These are phyloP conservation scores for Vitis vinifera DNA, from an alignment of 164 flowering plant species.

Conservation along the genomic window DNA sequence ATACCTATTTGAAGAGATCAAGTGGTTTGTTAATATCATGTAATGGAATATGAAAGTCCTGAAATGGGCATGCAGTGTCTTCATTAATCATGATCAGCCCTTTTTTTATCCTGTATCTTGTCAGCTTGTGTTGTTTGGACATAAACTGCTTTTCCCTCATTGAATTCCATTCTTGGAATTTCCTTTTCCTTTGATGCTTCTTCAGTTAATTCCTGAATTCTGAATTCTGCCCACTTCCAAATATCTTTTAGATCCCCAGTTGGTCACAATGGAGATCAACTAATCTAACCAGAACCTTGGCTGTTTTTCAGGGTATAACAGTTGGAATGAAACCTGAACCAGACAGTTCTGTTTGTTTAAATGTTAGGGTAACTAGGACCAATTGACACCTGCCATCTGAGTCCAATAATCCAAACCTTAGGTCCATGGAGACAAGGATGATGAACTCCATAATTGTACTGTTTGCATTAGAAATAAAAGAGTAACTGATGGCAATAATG, in stretches of 20 bases:
- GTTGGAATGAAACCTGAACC: too few relatives aligned
- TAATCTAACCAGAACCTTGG: not conserved
- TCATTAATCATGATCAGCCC: not conserved
- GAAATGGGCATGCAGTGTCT: too few relatives aligned
- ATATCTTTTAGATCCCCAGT: not conserved
- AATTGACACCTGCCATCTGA: not conserved
- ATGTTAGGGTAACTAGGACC: not conserved
- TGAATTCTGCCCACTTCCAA: not conserved
- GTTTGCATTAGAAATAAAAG: too few relatives aligned
- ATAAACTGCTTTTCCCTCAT: not conserved
- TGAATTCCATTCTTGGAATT: not conserved
- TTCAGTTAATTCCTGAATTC: not conserved
- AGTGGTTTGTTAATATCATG: too few relatives aligned
- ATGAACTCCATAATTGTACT: too few relatives aligned
- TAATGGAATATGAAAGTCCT: too few relatives aligned
- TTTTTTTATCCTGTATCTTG: not conserved
- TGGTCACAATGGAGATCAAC: not conserved
- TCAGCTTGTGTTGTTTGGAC: not conserved
- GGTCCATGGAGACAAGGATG: not conserved
- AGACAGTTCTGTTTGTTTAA: not conserved
- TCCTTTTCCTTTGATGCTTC: not conserved
- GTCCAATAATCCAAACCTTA: not conserved
- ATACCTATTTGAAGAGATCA: too few relatives aligned
- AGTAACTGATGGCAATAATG: too few relatives aligned
- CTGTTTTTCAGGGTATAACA: too few relatives aligned